Evolutionary conservation across 2,329 filamentous ascomycete species (phyloP), one percentile per base, ranked within the genome.

Genomic region (Dactylonectria macrodidyma): DNA sequence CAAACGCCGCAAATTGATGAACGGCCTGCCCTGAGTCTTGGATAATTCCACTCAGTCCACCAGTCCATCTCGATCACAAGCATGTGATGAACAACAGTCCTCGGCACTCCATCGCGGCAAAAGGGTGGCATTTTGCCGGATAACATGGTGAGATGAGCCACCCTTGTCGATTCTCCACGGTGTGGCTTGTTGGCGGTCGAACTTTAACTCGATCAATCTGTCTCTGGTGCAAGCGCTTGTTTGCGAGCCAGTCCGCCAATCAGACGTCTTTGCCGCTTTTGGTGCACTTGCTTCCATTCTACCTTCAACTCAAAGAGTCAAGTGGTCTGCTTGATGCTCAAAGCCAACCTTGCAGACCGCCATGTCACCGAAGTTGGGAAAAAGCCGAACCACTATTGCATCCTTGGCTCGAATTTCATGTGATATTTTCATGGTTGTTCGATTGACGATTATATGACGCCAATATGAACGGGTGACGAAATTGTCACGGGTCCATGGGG

Each of bases 161-260:
- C 46, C 44, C 41, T 7, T 36, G 52, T 41, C 9, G 48, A 44
- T 38, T 61, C 44, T 55, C 36, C 65, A 62, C 38, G 66, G 48
- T 65, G 66, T 67, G 66, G 62, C 62, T 66, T 64, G 68, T 51
- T 66, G 24, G 56, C 65, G 55, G 68, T 50, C 52, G 69, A 75
- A 75, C 71, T 72, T 75, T 75, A 71, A 64, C 71, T 63, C 67
- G 61, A 71, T 75, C 63, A 67, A 55, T 50, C 54, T 33, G 65
- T 51, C 60, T 61, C 60, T 62, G 69, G 61, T 34, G 65, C 44
- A 48, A 48, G 34, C 51, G 65, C 65, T 72, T 63, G 65, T 47
- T 62, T 61, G 62, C 62, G 36, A 56, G 41, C 24, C 41, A 60
- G 30, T 46, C 58, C 61, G 63, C 73, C 72, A 75, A 74, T 75